Percentiles rank a stretch among this genome's conserved stretches.
Evolutionary conservation across 2,329 filamentous ascomycete genomes (phyloP).

Genomic region (Mycocentrospora acerina): DNA sequence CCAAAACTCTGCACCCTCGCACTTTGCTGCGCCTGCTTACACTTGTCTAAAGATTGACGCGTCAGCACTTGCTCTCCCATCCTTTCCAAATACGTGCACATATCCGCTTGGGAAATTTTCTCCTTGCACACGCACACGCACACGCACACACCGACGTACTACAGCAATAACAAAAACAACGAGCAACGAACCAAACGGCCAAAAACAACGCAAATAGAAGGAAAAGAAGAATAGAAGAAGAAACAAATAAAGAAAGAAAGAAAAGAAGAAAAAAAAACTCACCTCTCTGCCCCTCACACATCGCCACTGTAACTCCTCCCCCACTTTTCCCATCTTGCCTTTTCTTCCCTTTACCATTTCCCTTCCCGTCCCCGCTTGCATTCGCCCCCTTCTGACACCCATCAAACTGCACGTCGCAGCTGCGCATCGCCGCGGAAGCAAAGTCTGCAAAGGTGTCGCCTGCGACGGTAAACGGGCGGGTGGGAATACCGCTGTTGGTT

Average conservation of each 20-base stretch:
- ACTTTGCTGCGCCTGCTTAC: conserved; percentile 28
- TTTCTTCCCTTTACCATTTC: conserved; percentile 4
- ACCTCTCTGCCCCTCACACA: conserved; percentile 28
- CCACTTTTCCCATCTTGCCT: conserved; percentile 6
- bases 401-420: conserved; percentile 66
- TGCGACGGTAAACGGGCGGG: conserved; percentile 43
- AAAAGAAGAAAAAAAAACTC: no score
- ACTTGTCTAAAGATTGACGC: conserved; percentile 26
- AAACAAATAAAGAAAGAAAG: no score
- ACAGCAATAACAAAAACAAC: no score
- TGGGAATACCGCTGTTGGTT: conserved; percentile 51
- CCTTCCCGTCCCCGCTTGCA: conserved; percentile 17
- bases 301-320: conserved; percentile 16
- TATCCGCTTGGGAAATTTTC: no score
- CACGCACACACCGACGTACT: no score
- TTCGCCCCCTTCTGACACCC: conserved; percentile 51
- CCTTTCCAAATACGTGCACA: no score
- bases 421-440: conserved; percentile 58
- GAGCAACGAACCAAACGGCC: no score
- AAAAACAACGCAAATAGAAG: no score
- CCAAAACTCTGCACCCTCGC: conserved; percentile 31
- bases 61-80: not conserved
- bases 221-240: no score
- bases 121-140: no score
- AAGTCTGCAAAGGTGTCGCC: conserved; percentile 55